phyloP scores from a whole-genome alignment of 768 basidiomycete genomes.

The Ramaria sp. region DNA sequence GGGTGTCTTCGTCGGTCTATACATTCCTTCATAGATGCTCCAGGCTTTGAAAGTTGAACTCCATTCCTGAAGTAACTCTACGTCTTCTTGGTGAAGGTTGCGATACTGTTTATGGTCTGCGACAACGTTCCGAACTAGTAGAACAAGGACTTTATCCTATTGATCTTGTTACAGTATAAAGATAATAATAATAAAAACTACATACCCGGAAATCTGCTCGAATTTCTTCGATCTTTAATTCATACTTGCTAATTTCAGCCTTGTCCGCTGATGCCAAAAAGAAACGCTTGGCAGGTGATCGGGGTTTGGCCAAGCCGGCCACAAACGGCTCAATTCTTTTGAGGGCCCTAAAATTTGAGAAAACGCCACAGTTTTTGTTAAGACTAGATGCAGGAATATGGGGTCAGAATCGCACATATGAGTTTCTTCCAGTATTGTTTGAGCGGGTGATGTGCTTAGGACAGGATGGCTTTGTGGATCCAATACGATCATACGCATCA shows the following conservation, averaged over 20 bases:
- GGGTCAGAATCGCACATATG: neutral
- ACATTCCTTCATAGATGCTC: neutral
- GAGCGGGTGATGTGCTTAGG: neutral
- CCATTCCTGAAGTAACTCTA: neutral
- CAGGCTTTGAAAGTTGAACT: neutral
- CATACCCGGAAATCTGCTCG: neutral
- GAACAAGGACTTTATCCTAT: neutral
- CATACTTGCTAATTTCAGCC: neutral
- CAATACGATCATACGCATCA: neutral
- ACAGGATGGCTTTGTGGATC: no score
- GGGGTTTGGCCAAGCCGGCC: neutral
- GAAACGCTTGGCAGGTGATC: neutral
- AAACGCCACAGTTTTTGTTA: neutral
- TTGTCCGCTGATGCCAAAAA: neutral
- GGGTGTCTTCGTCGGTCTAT: neutral
- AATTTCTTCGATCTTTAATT: neutral
- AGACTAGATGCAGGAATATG: neutral
- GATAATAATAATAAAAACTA: neutral
- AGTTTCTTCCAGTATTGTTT: neutral
- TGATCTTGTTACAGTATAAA: neutral
- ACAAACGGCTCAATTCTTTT: neutral
- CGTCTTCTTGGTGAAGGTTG: neutral
- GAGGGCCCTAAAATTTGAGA: neutral
- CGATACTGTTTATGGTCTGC: neutral
- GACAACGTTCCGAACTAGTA: neutral